Conservation (phyloP, 2,329 filamentous ascomycete species). For the Fusarium anguioides region DNA sequence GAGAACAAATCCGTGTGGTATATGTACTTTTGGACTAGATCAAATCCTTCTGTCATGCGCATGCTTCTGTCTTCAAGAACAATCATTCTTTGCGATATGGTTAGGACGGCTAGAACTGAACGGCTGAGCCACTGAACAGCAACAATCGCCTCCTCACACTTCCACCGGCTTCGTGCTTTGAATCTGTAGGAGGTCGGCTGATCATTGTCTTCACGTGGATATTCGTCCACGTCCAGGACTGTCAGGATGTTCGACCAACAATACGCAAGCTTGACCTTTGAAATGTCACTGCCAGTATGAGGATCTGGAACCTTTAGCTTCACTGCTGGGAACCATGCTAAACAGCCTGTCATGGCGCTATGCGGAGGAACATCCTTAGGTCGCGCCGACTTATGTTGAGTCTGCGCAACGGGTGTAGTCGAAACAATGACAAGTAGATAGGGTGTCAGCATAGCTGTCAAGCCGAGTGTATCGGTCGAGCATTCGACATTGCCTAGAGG, state of each 20-base stretch:
- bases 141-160: constrained; percentile 93
- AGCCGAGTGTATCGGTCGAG: constrained; percentile 84
- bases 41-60: constrained; percentile 93
- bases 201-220: constrained; percentile 74
- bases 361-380: constrained; percentile 93
- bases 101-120: constrained; percentile 90
- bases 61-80: constrained; percentile 91
- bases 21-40: constrained; percentile 90
- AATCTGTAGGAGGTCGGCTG: constrained; percentile 84
- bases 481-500: constrained; percentile 95
- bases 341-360: constrained; percentile 89
- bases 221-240: constrained; percentile 86
- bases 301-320: constrained; percentile 83
- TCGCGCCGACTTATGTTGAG: constrained; percentile 90
- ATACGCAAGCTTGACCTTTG: constrained; percentile 90
- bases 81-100: constrained; percentile 91
- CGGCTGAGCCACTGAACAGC: constrained; percentile 96
- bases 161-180: constrained; percentile 86
- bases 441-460: constrained; percentile 95
- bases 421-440: constrained; percentile 97
- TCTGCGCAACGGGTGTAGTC: constrained; percentile 94
- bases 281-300: constrained; percentile 73
- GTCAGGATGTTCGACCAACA: constrained; percentile 99
- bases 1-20: constrained; percentile 94
- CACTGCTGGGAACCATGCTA: constrained; percentile 98